Base-by-base conservation (phyloP, 495 filamentous ascomycete species). In the Annulohypoxylon maeteangense region DNA sequence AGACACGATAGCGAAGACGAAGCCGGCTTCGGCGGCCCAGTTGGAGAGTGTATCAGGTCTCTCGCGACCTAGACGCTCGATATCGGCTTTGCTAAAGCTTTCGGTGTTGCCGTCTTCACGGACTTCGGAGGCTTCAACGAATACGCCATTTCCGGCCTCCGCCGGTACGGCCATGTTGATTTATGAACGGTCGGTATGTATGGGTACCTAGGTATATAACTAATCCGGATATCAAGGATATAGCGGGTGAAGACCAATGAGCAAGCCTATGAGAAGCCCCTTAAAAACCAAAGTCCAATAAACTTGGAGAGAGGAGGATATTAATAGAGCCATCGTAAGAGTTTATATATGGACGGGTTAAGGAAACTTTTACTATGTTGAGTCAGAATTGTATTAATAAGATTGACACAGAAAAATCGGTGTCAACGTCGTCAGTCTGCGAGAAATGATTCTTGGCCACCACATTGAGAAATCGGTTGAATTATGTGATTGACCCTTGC, bases 21-120 rank as follows among this genome's bases (percentile, higher is more conserved):
- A 97, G 3, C 87, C 85, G 16, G 89, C 70, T 75, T 96, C 93
- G 2, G 85, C 78, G 78, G 86, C 87, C 32, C 82, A 64, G 27
- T 85, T 87, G 8, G 78, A 70, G 73, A 97, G 94, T n/a, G 76
- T 79, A 7, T 84, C 82, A 2, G 93, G 93, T 47, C 93, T 82
- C 68, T 93, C 83, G 58, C 90, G 85, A 32, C 92, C 93, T 0
- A 95, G 81, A 10, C 85, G 83, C 57, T 93, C 91, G 56, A 95
- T 80, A n/a, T 78, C 80, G 29, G 65, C 31, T 59, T 67, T 74
- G 40, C 60, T 34, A 3, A 71, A 23, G 38, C 18, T 22, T n/a
- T 73, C 72, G 10, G 47, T 12, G 57, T 54, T 51, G 10, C 59
- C 67, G n/a, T 44, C 53, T 27, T 65, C 70, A 38, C 62, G 55